Base-by-base conservation (phyloP, 257 asterid genomes). In the Solanum etuberosum region DNA sequence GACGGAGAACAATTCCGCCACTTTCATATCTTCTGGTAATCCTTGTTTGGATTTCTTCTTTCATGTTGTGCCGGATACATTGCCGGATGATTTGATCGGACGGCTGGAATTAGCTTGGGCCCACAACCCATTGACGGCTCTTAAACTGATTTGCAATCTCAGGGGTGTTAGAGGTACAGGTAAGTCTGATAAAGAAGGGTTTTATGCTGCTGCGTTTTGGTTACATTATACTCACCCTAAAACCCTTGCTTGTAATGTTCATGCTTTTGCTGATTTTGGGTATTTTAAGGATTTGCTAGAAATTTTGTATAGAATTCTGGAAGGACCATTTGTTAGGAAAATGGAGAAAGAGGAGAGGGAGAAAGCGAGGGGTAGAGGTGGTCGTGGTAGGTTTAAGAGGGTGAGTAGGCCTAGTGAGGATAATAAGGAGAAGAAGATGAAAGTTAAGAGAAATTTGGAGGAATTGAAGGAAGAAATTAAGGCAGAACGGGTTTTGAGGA, bases 151-250 rank as follows among this genome's bases (percentile, higher is more conserved):
- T 37, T 90, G 91, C 70, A 91, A 90, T 86, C 84, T 91, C 54
- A 85, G 93, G 1, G 91, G 93, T 6, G 92, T 90, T 20, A 73
- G 93, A 20, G 93, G 93, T 21, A 91, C 93, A 18, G 93, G 93
- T n/a, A 91, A 91, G 71, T 86, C 90, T 3, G 94, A 92, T 67
- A 90, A 89, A 77, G 90, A 92, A 83, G 89, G 87, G 29, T 92
- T 89, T 85, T 92, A 92, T 31, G 15, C 88, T 6, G 86, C 91
- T 6, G 92, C 92, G 9, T 76, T 92, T 16, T 90, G 94, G 94
- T 51, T 89, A 70, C 90, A 90, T 38, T 34, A 85, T 9, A 85
- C 82, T 48, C 94, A 92, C 43, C 93, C 94, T 11, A 89, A 87
- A 71, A 92, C 93, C n/a, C 85, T 89, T 43, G 91, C 92, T 3